Conservation (phyloP, 345 rosid species). For the Abelmoschus esculentus region DNA sequence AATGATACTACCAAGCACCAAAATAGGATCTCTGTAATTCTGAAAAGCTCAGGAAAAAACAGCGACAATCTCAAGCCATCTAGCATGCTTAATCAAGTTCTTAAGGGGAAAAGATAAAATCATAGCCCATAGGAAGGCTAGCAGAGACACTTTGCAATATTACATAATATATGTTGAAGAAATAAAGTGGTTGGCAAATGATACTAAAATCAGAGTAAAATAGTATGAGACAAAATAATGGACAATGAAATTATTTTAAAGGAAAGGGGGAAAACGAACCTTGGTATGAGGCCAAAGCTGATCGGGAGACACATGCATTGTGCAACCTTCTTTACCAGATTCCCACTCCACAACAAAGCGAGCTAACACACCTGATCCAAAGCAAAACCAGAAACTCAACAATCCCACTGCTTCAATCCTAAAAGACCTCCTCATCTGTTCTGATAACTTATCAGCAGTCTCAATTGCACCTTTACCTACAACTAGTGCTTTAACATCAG, state of each 20-base stretch:
- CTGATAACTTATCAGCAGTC: slow-evolving; percentile 62
- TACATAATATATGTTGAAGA: not conserved
- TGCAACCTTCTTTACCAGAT: slow-evolving; percentile 93
- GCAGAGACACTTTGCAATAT: not conserved
- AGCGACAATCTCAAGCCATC: not conserved
- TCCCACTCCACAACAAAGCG: slow-evolving; percentile 99
- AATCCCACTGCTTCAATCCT: slow-evolving; percentile 92
- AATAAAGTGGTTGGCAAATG: not conserved
- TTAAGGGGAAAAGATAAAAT: not conserved
- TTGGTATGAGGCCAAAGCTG: slow-evolving; percentile 99
- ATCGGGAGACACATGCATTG: slow-evolving; percentile 99
- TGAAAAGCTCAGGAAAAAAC: slow-evolving; percentile 2
- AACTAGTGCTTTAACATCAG: slow-evolving; percentile 41
- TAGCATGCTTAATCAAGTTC: not conserved
- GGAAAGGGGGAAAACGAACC: slow-evolving; percentile 29
- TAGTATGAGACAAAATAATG: not conserved
- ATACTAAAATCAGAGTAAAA: not conserved
- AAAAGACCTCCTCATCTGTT: slow-evolving; percentile 83
- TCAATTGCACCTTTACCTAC: slow-evolving; percentile 62
- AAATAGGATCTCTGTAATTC: not conserved
- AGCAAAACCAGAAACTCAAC: slow-evolving; percentile 96
- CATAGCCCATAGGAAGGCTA: not conserved
- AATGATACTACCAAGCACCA: not conserved
- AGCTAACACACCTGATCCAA: slow-evolving; percentile 81
- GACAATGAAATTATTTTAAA: not conserved